Base-by-base conservation (phyloP, 345 rosid species). In the Anacardium occidentale region DNA sequence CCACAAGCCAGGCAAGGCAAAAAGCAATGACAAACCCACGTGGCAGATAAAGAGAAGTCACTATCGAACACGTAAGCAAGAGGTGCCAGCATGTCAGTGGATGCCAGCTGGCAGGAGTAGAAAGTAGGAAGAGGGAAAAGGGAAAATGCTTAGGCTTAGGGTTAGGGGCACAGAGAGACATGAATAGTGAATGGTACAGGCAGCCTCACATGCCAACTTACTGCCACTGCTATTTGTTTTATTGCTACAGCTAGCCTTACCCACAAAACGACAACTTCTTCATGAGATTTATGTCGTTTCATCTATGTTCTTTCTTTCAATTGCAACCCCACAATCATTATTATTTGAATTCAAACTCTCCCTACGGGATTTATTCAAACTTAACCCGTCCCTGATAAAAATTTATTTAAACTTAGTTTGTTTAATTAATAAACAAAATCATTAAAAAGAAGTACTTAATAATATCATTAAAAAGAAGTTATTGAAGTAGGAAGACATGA, bases 51-150 rank as follows among this genome's bases (percentile, higher is more conserved):
- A 24, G 69, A 63, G 62, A 72, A 37, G 70, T 72, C 69, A 72
- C 60, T 53, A 1, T 72, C 75, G 54, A 17, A 26, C 69, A 72
- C 37, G 40, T 53, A 3, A 37, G 72, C 51, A 29, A 1, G 48
- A 64, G 47, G 17, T 52, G 67, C 59, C 75, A 74, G 72, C 73
- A 55, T 74, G 77, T 72, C 68, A 60, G 73, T 26, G 72, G 51
- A 44, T n/a, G 58, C 74, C 72, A 63, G 58, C 24, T 66, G 70
- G 24, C 70, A 26, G 53, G 18, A 50, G 53, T 13, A 50, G 53
- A 17, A 5, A 14, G n/a, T 50, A 2, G 53, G 15, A 15, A 15
- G 5, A 18, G 4, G n/a, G 15, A 50, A 2, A 47, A 47, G 13
- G 17, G 3, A 29, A 1, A 29, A 29, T 29, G n/a, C n/a, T n/a